Evolutionary conservation across 1,139 yeast genomes (phyloP).

Genomic region (Suhomyces terraborum): DNA sequence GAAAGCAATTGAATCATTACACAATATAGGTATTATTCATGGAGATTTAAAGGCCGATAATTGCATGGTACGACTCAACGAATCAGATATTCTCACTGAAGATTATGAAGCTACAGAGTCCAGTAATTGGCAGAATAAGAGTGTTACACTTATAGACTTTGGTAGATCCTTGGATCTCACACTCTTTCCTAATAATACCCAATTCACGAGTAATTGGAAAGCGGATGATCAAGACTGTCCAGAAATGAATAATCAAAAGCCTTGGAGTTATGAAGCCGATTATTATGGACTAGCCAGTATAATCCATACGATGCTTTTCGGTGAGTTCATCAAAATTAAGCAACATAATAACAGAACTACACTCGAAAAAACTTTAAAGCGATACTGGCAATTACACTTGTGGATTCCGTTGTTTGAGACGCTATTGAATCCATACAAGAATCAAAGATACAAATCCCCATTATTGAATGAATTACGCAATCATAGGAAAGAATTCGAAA

Average conservation of each 20-base stretch:
- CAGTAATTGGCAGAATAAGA: slow-evolving; percentile 54
- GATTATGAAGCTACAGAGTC: slow-evolving; percentile 35
- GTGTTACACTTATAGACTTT: slow-evolving; percentile 75
- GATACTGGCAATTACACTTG: slow-evolving; percentile 75
- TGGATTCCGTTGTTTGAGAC: slow-evolving; percentile 72
- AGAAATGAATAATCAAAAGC: slow-evolving; percentile 60
- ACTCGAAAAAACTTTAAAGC: slow-evolving; percentile 52
- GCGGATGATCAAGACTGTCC: slow-evolving; percentile 76
- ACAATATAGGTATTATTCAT: slow-evolving; percentile 68
- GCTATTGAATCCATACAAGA: slow-evolving; percentile 59
- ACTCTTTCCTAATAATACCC: slow-evolving; percentile 49
- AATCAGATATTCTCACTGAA: slow-evolving; percentile 22
- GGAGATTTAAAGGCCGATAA: slow-evolving; percentile 89
- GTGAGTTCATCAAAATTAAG: slow-evolving; percentile 56
- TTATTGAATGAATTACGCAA: slow-evolving; percentile 38
- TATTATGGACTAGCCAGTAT: slow-evolving; percentile 82
- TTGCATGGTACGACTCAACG: slow-evolving; percentile 66
- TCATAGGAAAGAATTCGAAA: slow-evolving; percentile 47
- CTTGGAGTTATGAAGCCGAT: slow-evolving; percentile 85
- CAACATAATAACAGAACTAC: slow-evolving; percentile 30
- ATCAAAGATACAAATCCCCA: slow-evolving; percentile 33
- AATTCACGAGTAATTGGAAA: slow-evolving; percentile 63
- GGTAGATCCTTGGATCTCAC: slow-evolving; percentile 79
- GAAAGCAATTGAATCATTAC: slow-evolving; percentile 62
- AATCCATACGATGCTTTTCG: slow-evolving; percentile 72